Percentiles rank a stretch among this genome's conserved stretches.
Evolutionary conservation across 2,329 filamentous ascomycete species (phyloP).

Genomic region (Arachnopeziza araneosa): DNA sequence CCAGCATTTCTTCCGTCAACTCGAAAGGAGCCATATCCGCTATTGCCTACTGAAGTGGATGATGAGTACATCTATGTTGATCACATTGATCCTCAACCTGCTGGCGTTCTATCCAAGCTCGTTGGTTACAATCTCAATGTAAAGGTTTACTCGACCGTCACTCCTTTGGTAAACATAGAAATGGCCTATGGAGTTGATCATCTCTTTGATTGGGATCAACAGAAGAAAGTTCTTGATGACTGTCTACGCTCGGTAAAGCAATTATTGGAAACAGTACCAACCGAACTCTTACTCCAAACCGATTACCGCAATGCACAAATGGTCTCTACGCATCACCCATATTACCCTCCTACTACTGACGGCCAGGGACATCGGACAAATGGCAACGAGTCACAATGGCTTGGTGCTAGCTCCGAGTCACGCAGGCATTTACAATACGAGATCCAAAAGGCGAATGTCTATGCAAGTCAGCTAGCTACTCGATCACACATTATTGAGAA

Average conservation of each 20-base stretch:
- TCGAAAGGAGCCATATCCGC: conserved; percentile 68
- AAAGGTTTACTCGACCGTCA: conserved; percentile 75
- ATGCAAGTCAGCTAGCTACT: conserved; percentile 73
- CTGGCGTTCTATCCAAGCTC: conserved; percentile 62
- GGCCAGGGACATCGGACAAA: conserved; percentile 9
- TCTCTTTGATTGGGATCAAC: conserved; percentile 70
- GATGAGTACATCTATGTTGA: conserved; percentile 73
- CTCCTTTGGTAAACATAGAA: conserved; percentile 71
- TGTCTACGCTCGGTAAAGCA: conserved; percentile 66
- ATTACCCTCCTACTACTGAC: conserved; percentile 32
- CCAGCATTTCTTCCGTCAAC: conserved; percentile 68
- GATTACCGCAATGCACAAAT: background rate
- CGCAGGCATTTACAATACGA: conserved; percentile 66
- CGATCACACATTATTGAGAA: conserved; percentile 82
- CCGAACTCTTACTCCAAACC: conserved; percentile 44
- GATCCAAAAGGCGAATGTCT: conserved; percentile 89
- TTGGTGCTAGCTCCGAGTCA: background rate
- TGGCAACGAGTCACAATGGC: conserved; percentile 28
- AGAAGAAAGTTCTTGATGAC: conserved; percentile 66
- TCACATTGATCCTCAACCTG: conserved; percentile 64
- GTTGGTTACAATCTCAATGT: conserved; percentile 78
- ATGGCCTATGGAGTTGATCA: conserved; percentile 75
- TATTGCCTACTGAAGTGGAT: conserved; percentile 75
- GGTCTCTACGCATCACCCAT: conserved; percentile 30
- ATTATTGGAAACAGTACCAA: conserved; percentile 61